phyloP scores from a whole-genome alignment of 495 filamentous ascomycete genomes.

The Chaetomidium leptoderma region DNA sequence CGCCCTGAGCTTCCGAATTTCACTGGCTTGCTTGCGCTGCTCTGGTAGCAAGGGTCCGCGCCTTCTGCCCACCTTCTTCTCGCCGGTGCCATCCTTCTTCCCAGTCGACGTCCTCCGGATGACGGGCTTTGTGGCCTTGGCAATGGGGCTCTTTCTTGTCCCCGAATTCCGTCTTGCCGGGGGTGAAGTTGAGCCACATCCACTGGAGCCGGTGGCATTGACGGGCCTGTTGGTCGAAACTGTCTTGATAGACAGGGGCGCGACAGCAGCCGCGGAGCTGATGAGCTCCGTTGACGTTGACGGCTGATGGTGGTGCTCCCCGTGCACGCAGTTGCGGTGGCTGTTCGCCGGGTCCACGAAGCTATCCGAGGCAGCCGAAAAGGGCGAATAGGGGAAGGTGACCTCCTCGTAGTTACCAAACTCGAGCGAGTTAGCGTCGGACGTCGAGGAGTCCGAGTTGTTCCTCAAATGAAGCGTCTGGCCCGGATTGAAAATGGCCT shows the following conservation, averaged over 20 bases:
- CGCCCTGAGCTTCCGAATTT: slow-evolving; percentile 86
- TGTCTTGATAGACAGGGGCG: slow-evolving; percentile 64
- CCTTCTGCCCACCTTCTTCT: slow-evolving; percentile 86
- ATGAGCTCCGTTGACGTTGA: slow-evolving; percentile 46
- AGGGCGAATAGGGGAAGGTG: slow-evolving; percentile 63
- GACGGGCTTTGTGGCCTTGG: slow-evolving; percentile 75
- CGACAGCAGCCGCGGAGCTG: slow-evolving; percentile 64
- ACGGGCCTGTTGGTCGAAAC: slow-evolving; percentile 50
- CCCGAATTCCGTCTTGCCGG: slow-evolving; percentile 58
- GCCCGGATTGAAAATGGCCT: slow-evolving; percentile 77
- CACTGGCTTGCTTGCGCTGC: slow-evolving; percentile 87
- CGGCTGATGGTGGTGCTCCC: slow-evolving; percentile 45
- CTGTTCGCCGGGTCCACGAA: slow-evolving; percentile 45
- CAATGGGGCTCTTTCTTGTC: slow-evolving; percentile 70
- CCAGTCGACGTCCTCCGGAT: slow-evolving; percentile 68
- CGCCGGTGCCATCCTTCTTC: slow-evolving; percentile 65
- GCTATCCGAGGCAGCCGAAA: slow-evolving; percentile 59
- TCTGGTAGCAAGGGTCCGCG: slow-evolving; percentile 86
- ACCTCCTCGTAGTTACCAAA: slow-evolving; percentile 82
- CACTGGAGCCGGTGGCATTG: slow-evolving; percentile 55
- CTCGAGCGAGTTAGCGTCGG: slow-evolving; percentile 56
- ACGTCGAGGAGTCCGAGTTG: slow-evolving; percentile 78
- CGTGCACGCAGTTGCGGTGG: slow-evolving; percentile 50
- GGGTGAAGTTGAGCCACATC: slow-evolving; percentile 59
- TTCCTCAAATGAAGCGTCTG: slow-evolving; percentile 81